Conservation (phyloP, 1,284 basidiomycete species). For the Cryptococcus sp. region DNA sequence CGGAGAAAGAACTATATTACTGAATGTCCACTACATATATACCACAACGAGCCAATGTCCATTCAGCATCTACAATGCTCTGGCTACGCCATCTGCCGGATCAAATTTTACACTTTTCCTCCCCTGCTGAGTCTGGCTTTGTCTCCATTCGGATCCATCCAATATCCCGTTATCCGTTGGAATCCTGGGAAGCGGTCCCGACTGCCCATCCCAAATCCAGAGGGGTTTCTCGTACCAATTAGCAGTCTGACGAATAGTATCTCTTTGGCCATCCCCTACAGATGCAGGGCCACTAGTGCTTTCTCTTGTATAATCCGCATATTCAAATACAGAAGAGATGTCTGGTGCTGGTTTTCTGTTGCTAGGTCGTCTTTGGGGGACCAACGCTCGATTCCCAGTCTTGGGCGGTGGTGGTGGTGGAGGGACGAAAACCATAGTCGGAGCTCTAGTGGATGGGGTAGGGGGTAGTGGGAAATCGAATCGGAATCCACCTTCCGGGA, state of each 20-base stretch:
- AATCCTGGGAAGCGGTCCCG: background rate
- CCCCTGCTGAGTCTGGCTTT: slow-evolving; percentile 3
- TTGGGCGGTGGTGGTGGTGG: background rate
- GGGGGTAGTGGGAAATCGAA: background rate
- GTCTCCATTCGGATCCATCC: background rate
- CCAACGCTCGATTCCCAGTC: background rate
- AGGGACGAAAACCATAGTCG: background rate
- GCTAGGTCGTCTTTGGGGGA: background rate
- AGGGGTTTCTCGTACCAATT: slow-evolving; percentile 26
- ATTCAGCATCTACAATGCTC: slow-evolving; percentile 4
- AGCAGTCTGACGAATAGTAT: slow-evolving; percentile 6
- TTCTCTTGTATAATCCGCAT: background rate
- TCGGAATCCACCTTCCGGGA: background rate
- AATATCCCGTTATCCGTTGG: background rate
- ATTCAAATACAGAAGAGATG: background rate
- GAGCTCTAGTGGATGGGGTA: background rate
- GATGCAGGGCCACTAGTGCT: background rate
- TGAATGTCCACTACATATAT: background rate
- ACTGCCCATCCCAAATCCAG: slow-evolving; percentile 14
- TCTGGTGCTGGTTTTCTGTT: background rate
- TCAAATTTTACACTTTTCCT: slow-evolving; percentile 18
- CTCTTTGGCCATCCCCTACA: slow-evolving; percentile 4
- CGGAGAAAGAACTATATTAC: background rate
- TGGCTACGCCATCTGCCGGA: slow-evolving; percentile 6
- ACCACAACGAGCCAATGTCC: background rate